Evolutionary conservation across 1,284 basidiomycete species (phyloP), one percentile per base, ranked within the genome.

Genomic region (Papiliotrema terrestris): DNA sequence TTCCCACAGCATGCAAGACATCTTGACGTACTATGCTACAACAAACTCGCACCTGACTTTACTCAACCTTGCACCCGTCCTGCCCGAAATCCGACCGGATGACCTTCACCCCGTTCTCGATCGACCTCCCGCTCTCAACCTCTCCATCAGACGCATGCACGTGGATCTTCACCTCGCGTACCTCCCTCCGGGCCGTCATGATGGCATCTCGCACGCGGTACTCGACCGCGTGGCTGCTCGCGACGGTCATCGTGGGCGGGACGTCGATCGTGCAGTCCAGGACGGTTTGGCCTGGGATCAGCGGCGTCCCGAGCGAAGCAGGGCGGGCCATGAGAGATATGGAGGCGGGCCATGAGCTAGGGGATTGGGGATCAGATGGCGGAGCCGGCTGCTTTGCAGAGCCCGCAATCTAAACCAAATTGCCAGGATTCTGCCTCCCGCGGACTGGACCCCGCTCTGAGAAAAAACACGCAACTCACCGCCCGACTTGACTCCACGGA

Each of bases 401-500:
- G n/a, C n/a, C n/a, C n/a, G n/a, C n/a, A n/a, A n/a, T n/a, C n/a
- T n/a, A n/a, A n/a, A n/a, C n/a, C n/a, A n/a, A n/a, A n/a, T n/a
- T n/a, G n/a, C n/a, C n/a, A n/a, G n/a, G n/a, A n/a, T n/a, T n/a
- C n/a, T n/a, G n/a, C n/a, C n/a, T n/a, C n/a, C n/a, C n/a, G n/a
- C n/a, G n/a, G n/a, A n/a, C n/a, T n/a, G n/a, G n/a, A n/a, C n/a
- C n/a, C n/a, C 20, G 11, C 11, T 25, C 17, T 26, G 13, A 25
- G 17, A 11, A 20, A 3, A 38, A 38, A 20, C 2, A 23, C 11
- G 48, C 23, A 38, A 23, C 67, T 63, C 53, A 68, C 72, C 76
- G 23, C 91, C 91, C 17, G 87, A 83, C 52, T 86, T 84, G 63
- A 86, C 86, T 26, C 89, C 91, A 49, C 89, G 84, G 51, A 94